phyloP scores from a whole-genome alignment of 1,284 basidiomycete genomes.

The Papiliotrema terrestris region DNA sequence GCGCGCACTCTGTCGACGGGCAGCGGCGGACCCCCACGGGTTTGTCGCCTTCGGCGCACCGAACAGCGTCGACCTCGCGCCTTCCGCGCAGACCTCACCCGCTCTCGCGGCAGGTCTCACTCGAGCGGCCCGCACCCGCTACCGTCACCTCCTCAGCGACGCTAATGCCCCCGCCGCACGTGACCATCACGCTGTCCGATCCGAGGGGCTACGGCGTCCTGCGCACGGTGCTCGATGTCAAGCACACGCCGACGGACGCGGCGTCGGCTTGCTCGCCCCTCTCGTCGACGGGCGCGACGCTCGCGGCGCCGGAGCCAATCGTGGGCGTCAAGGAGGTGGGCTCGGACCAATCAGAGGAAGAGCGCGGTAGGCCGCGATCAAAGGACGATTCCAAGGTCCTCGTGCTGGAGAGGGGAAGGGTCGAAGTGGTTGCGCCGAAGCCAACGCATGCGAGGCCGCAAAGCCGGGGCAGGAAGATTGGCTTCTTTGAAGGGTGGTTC shows the following conservation, averaged over 20 bases:
- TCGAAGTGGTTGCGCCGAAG: neutral
- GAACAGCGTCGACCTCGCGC: constrained; percentile 5
- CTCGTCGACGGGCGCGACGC: neutral
- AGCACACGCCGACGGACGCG: constrained; percentile 4
- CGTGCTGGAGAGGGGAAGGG: neutral
- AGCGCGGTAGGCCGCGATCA: constrained; percentile 32
- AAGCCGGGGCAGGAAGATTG: constrained; percentile 1
- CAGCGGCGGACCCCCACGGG: neutral
- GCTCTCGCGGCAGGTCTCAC: constrained; percentile 3
- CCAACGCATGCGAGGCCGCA: neutral
- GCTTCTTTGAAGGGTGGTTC: constrained; percentile 6
- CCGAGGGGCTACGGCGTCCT: constrained; percentile 24
- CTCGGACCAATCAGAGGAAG: constrained; percentile 10
- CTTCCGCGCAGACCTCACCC: constrained; percentile 7
- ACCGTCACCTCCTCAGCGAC: neutral
- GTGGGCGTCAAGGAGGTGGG: constrained; percentile 3
- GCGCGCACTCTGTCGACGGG: constrained; percentile 1
- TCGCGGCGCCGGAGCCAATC: neutral
- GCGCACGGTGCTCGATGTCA: constrained; percentile 21
- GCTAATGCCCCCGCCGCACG: constrained; percentile 5
- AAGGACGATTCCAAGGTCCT: constrained; percentile 18
- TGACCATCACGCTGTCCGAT: constrained; percentile 27
- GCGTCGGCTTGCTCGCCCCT: neutral
- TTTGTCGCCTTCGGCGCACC: neutral
- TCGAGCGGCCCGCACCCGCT: neutral